Evolutionary conservation across 1,139 yeast species (phyloP).

Genomic region (Wickerhamomyces sp.): DNA sequence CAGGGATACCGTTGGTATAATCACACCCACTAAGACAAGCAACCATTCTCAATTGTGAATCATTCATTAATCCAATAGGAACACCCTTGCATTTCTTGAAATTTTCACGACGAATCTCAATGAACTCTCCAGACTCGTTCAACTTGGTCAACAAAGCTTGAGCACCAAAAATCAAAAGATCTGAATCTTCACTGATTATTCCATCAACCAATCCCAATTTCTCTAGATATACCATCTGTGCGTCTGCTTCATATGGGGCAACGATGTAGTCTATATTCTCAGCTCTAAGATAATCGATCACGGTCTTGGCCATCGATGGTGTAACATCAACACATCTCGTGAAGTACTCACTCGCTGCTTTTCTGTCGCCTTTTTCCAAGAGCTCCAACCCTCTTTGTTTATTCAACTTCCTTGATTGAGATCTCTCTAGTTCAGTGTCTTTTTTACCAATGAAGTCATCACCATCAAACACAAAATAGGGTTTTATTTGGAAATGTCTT

Average conservation of each 20-base stretch:
- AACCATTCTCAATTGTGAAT: conserved; percentile 61
- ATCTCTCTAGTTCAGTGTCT: conserved; percentile 66
- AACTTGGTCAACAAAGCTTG: conserved; percentile 70
- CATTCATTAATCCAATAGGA: conserved; percentile 44
- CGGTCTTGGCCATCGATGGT: conserved; percentile 83
- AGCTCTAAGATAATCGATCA: conserved; percentile 67
- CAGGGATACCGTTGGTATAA: conserved; percentile 81
- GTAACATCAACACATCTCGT: conserved; percentile 84
- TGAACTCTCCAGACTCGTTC: conserved; percentile 69
- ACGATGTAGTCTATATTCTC: conserved; percentile 67
- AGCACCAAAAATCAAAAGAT: conserved; percentile 86
- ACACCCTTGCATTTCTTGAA: conserved; percentile 41
- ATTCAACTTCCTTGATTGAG: conserved; percentile 51
- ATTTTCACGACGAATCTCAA: conserved; percentile 57
- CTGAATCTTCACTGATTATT: conserved; percentile 91
- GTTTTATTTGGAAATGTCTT: conserved; percentile 61
- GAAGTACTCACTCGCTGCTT: conserved; percentile 61
- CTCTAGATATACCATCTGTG: conserved; percentile 92
- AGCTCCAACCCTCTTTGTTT: conserved; percentile 48
- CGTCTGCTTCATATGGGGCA: conserved; percentile 98
- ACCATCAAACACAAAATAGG: conserved; percentile 93
- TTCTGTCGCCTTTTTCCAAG: conserved; percentile 45
- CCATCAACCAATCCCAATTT: conserved; percentile 73
- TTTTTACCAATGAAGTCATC: conserved; percentile 77
- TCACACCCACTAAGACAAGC: conserved; percentile 96